A percentile compares a stretch with the other conserved stretches of the same genome.
These are phyloP conservation scores for Syzygium jambos DNA, from an alignment of 345 rosid genomes.

Conservation along the genomic window DNA sequence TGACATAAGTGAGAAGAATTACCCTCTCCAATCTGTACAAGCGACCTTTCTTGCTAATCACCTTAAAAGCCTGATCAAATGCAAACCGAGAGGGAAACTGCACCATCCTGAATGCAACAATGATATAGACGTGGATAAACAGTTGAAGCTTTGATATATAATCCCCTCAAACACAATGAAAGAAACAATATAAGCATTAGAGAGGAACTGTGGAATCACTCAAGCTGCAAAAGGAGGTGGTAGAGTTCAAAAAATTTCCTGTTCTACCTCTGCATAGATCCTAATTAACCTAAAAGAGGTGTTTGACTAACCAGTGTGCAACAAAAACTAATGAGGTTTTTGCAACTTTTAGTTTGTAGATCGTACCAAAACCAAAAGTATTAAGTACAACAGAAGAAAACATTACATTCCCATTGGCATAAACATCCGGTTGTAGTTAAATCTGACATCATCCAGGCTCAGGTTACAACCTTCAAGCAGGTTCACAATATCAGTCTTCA, in stretches of 20 bases:
- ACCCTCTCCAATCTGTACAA: conserved; percentile 55
- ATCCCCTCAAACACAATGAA: background rate
- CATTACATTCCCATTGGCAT: conserved; percentile 37
- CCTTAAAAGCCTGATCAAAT: conserved; percentile 28
- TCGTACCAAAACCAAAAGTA: background rate
- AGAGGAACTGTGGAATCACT: background rate
- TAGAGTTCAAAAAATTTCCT: background rate
- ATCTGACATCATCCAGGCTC: conserved; percentile 45
- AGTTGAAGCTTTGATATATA: background rate
- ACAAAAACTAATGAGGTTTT: background rate
- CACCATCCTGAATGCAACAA: conserved; percentile 38
- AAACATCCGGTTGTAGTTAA: conserved; percentile 33
- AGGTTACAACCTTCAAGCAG: conserved; percentile 52
- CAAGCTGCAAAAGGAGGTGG: background rate
- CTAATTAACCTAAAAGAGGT: background rate
- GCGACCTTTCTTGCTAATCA: conserved; percentile 36
- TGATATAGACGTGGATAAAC: background rate
- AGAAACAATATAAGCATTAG: background rate
- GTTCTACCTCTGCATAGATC: background rate
- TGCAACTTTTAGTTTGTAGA: background rate
- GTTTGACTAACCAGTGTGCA: background rate
- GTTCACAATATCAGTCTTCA: conserved; percentile 58
- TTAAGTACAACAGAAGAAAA: background rate
- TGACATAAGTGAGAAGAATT: conserved; percentile 1
- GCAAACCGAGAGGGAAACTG: conserved; percentile 37